phyloP scores from a whole-genome alignment of 2,329 filamentous ascomycete genomes.

The Aspergillus texensis region DNA sequence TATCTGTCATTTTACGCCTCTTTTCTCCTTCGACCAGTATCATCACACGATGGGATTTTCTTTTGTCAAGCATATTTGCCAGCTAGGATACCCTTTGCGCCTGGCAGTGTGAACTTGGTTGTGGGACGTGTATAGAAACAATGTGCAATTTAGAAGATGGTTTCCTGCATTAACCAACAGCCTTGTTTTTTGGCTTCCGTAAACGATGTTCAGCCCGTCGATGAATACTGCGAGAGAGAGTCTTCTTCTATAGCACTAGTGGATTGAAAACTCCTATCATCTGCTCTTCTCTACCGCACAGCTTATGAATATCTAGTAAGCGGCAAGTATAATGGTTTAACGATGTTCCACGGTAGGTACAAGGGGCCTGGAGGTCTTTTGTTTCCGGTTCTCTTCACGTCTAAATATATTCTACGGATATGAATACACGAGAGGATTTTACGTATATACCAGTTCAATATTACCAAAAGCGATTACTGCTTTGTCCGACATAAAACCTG shows the following conservation, averaged over 20 bases:
- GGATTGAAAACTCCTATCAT: not conserved
- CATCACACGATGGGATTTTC: constrained; percentile 34
- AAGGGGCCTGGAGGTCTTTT: not conserved
- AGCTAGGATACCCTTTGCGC: constrained; percentile 23
- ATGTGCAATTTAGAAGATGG: constrained; percentile 38
- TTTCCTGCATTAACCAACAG: constrained; percentile 19
- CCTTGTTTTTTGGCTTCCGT: not conserved
- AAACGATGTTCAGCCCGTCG: not conserved
- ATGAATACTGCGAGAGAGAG: not conserved
- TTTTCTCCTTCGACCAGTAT: constrained; percentile 34
- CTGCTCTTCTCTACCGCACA: not conserved
- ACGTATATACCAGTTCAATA: not conserved
- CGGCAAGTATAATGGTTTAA: not conserved
- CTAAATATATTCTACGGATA: not conserved
- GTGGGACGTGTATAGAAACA: constrained; percentile 45
- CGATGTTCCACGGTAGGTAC: not conserved
- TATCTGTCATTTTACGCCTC: constrained; percentile 29
- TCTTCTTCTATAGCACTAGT: not conserved
- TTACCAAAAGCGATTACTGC: not conserved
- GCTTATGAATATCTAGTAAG: not conserved
- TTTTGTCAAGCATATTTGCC: constrained; percentile 30
- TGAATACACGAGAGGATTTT: not conserved
- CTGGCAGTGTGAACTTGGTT: constrained; percentile 35
- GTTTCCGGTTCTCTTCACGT: not conserved
- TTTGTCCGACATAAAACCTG: not conserved